These are phyloP conservation scores for Entrophospora sp. DNA, from an alignment of 192 early-diverging fungal species.

Conservation along the genomic window DNA sequence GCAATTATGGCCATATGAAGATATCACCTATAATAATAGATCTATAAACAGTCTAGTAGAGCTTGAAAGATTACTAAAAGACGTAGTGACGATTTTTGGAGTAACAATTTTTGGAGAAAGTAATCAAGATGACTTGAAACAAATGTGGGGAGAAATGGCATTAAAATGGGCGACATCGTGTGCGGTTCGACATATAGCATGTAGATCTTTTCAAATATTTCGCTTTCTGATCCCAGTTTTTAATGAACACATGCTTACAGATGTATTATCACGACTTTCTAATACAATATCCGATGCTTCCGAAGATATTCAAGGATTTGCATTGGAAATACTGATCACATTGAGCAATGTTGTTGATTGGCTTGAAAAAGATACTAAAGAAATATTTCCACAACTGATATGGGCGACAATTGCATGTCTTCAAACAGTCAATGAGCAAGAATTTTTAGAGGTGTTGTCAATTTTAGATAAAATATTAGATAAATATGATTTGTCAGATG, in stretches of 20 bases:
- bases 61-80: slow-evolving; percentile 39
- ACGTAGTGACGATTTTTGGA: slow-evolving; percentile 38
- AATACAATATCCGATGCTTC: slow-evolving; percentile 67
- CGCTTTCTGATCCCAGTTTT: slow-evolving; percentile 61
- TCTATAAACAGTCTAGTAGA: slow-evolving; percentile 36
- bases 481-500: slow-evolving; percentile 50
- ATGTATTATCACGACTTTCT: slow-evolving; percentile 65
- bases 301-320: slow-evolving; percentile 73
- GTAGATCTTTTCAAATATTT: slow-evolving; percentile 78
- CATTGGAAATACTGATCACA: slow-evolving; percentile 67
- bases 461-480: slow-evolving; percentile 55
- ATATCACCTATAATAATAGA: slow-evolving; percentile 50
- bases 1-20: slow-evolving; percentile 73
- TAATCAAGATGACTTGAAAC: slow-evolving; percentile 41
- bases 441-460: slow-evolving; percentile 59
- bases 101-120: slow-evolving; percentile 8
- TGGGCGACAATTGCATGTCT: slow-evolving; percentile 72
- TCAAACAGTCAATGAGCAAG: slow-evolving; percentile 65
- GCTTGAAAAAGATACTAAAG: slow-evolving; percentile 43
- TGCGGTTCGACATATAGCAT: slow-evolving; percentile 79
- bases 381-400: slow-evolving; percentile 71
- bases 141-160: slow-evolving; percentile 72
- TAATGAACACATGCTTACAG: slow-evolving; percentile 64
- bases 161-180: slow-evolving; percentile 77
- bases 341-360: slow-evolving; percentile 52